phyloP scores from a whole-genome alignment of 805 yeast species.

The Diddensiella caesifluorescens region DNA sequence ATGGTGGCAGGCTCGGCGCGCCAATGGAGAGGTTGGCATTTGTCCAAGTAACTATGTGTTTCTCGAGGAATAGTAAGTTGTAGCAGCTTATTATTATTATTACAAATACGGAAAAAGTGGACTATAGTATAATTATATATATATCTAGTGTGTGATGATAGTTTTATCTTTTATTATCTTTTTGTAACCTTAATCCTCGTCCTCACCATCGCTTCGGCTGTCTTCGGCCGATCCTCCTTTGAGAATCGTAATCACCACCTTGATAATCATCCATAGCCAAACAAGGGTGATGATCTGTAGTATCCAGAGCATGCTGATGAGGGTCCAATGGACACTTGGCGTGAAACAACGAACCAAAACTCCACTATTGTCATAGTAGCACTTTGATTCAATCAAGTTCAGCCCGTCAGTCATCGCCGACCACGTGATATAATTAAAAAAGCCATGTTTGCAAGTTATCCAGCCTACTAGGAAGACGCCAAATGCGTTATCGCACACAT shows the following conservation, averaged over 20 bases:
- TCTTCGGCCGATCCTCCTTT: slow-evolving; percentile 79
- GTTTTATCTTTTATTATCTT: neutral
- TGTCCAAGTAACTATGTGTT: slow-evolving; percentile 94
- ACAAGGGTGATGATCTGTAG: slow-evolving; percentile 60
- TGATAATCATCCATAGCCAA: slow-evolving; percentile 72
- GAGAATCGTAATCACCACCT: slow-evolving; percentile 64
- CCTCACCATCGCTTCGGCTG: slow-evolving; percentile 78
- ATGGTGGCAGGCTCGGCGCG: slow-evolving; percentile 97
- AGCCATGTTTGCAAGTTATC: slow-evolving; percentile 68
- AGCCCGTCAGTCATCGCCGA: slow-evolving; percentile 49
- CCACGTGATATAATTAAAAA: slow-evolving; percentile 60
- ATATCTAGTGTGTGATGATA: too few species aligned
- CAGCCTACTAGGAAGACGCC: slow-evolving; percentile 60
- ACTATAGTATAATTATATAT: too few species aligned
- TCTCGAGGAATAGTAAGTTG: too few species aligned
- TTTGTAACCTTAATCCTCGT: slow-evolving; percentile 28
- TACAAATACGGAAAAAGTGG: too few species aligned
- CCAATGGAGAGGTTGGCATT: slow-evolving; percentile 89
- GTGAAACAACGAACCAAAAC: slow-evolving; percentile 32
- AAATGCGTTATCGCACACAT: slow-evolving; percentile 64
- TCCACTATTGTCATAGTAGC: slow-evolving; percentile 24
- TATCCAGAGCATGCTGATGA: slow-evolving; percentile 53
- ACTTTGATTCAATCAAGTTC: slow-evolving; percentile 34
- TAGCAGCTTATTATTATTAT: too few species aligned
- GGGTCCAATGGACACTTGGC: slow-evolving; percentile 34